Evolutionary conservation across 805 yeast species (phyloP).

Genomic region (Sporopachydermia lactativora): DNA sequence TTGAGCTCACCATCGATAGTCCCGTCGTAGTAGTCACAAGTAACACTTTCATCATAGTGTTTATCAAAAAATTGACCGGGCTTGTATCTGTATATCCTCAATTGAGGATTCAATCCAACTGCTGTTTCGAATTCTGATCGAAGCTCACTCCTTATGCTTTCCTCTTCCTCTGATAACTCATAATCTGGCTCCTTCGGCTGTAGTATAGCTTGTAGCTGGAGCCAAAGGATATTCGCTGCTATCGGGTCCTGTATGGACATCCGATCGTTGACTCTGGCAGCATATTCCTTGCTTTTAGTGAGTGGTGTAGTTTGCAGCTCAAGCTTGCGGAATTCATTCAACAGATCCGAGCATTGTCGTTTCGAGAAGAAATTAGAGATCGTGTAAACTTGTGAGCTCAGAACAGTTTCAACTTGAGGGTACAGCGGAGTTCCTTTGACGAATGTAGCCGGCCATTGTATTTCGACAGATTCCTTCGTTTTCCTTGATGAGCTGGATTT

Average conservation of each 20-base stretch:
- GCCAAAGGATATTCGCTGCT: slow-evolving; percentile 29
- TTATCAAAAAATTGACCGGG: slow-evolving; percentile 45
- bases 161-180: slow-evolving; percentile 17
- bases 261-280: slow-evolving; percentile 44
- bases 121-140: slow-evolving; percentile 24
- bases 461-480: too few relatives aligned
- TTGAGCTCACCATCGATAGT: slow-evolving; percentile 25
- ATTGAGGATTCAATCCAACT: slow-evolving; percentile 37
- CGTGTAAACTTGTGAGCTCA: slow-evolving; percentile 9
- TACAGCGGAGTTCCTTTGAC: too few relatives aligned
- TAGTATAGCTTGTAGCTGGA: slow-evolving; percentile 18
- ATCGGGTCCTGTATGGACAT: slow-evolving; percentile 24
- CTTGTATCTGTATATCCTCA: slow-evolving; percentile 39
- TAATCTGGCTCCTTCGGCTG: slow-evolving; percentile 16
- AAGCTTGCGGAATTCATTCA: slow-evolving; percentile 6
- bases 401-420: not conserved
- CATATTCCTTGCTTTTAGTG: slow-evolving; percentile 35
- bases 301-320: slow-evolving; percentile 33
- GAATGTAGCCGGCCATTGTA: too few relatives aligned
- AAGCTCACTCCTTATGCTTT: slow-evolving; percentile 13
- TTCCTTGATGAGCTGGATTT: too few relatives aligned
- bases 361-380: slow-evolving; percentile 7
- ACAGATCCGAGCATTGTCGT: slow-evolving; percentile 9
- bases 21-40: slow-evolving; percentile 24
- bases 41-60: slow-evolving; percentile 47